These are phyloP conservation scores for Trebouxiophyceae sp. DNA, from an alignment of 163 green algal genomes.

Conservation along the genomic window DNA sequence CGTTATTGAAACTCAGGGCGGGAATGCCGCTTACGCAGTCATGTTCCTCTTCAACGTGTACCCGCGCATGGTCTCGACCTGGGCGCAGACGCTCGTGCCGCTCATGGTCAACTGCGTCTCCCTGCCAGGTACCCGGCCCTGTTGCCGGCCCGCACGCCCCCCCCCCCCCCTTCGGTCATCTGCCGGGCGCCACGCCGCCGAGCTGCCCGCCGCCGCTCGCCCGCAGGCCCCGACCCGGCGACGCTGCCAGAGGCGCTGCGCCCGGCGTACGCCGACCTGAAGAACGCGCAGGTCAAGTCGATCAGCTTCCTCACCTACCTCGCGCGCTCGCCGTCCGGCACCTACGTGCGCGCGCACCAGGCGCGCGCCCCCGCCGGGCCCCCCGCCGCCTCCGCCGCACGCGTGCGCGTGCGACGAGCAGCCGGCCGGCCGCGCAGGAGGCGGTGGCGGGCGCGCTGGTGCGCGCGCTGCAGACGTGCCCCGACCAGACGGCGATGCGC, in stretches of 20 bases:
- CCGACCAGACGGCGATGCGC: conserved; percentile 65
- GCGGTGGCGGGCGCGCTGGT: conserved; percentile 61
- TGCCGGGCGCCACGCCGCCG: too few species aligned
- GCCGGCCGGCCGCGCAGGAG: neutral
- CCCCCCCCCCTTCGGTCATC: too few species aligned
- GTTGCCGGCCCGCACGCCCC: too few species aligned
- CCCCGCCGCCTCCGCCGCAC: neutral
- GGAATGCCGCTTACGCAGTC: neutral
- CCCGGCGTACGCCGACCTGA: conserved; percentile 49
- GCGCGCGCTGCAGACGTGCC: conserved; percentile 64
- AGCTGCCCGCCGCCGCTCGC: too few species aligned
- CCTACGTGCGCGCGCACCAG: conserved; percentile 1
- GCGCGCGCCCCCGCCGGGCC: neutral
- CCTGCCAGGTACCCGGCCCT: conserved; percentile 13
- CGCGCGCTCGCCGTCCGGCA: conserved; percentile 14
- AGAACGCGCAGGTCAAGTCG: conserved; percentile 70
- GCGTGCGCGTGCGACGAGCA: too few species aligned
- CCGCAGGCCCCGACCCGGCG: neutral
- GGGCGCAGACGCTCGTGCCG: conserved; percentile 55
- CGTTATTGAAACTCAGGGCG: neutral
- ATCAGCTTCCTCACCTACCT: conserved; percentile 70
- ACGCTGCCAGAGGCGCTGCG: conserved; percentile 6
- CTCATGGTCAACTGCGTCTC: conserved; percentile 65
- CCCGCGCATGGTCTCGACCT: conserved; percentile 31
- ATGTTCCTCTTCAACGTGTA: conserved; percentile 56